Conservation (phyloP, 2,329 filamentous ascomycete species). For the Uncinocarpus reesii region DNA sequence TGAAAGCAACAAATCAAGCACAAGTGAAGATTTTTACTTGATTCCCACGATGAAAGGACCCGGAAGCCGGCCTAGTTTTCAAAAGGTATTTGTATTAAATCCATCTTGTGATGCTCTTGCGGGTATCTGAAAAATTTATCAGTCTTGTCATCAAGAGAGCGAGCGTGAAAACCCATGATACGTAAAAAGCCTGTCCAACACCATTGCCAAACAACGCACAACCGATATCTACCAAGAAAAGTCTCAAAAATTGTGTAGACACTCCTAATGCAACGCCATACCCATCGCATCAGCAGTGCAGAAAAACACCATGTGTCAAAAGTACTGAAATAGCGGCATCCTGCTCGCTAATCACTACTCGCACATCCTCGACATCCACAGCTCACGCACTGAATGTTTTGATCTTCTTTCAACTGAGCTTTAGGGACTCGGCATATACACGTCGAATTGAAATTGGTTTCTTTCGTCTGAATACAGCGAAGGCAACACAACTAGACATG, state of each 20-base stretch:
- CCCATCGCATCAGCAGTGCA: background rate
- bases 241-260: background rate
- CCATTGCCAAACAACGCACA: background rate
- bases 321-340: background rate
- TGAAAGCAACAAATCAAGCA: too few relatives aligned
- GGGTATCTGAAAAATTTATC: too few relatives aligned
- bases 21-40: too few relatives aligned
- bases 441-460: slow-evolving; percentile 96
- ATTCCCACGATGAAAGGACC: too few relatives aligned
- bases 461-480: slow-evolving; percentile 96
- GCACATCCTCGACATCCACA: slow-evolving; percentile 89
- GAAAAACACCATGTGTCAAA: background rate
- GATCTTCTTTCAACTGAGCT: slow-evolving; percentile 77
- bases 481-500: slow-evolving; percentile 69
- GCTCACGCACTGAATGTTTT: slow-evolving; percentile 85
- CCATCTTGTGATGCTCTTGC: too few relatives aligned
- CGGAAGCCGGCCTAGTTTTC: too few relatives aligned
- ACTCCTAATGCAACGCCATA: background rate
- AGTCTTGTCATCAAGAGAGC: too few relatives aligned
- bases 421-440: slow-evolving; percentile 94
- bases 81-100: too few relatives aligned
- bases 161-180: too few relatives aligned
- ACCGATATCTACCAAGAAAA: background rate
- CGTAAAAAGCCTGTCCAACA: background rate
- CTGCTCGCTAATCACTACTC: slow-evolving; percentile 57